A percentile compares a stretch with the other conserved stretches of the same genome.
Evolutionary conservation across 2,329 filamentous ascomycete genomes (phyloP).

Genomic region (Amauroascus niger): DNA sequence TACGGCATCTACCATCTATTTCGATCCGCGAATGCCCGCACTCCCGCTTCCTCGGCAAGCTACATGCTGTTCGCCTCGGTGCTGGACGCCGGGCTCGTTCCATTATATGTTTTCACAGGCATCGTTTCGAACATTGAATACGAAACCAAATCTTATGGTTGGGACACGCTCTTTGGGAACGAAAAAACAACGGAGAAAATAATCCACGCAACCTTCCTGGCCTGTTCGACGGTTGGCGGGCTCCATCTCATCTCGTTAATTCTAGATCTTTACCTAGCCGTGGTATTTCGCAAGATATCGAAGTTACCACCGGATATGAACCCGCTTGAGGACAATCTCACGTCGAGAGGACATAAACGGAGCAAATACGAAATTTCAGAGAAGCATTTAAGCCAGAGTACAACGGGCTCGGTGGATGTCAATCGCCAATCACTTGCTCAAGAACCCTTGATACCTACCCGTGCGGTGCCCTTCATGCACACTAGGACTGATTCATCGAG

Average conservation of each 20-base stretch:
- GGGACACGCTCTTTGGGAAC: constrained; percentile 59
- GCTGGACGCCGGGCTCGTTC: constrained; percentile 57
- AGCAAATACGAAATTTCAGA: constrained; percentile 55
- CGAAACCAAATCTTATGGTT: constrained; percentile 40
- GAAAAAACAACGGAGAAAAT: constrained; percentile 49
- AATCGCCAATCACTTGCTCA: constrained; percentile 32
- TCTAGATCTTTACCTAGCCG: constrained; percentile 63
- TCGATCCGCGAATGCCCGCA: constrained; percentile 58
- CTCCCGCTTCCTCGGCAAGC: constrained; percentile 70
- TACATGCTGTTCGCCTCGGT: constrained; percentile 78
- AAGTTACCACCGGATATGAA: constrained; percentile 89
- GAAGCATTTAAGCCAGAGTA: constrained; percentile 51
- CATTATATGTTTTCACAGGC: constrained; percentile 53
- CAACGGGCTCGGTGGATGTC: constrained; percentile 32
- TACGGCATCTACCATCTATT: constrained; percentile 77
- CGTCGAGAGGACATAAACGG: constrained; percentile 63
- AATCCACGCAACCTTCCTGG: constrained; percentile 58
- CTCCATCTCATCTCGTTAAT: constrained; percentile 62
- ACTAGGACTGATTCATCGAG: constrained; percentile 58
- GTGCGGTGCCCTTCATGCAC: constrained; percentile 66
- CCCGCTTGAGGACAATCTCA: constrained; percentile 76
- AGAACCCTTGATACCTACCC: constrained; percentile 35
- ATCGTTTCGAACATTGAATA: constrained; percentile 47
- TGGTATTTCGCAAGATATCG: constrained; percentile 73
- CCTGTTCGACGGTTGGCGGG: constrained; percentile 52